phyloP scores from a whole-genome alignment of 371 early-diverging fungal genomes.

The Apophysomyces variabilis region DNA sequence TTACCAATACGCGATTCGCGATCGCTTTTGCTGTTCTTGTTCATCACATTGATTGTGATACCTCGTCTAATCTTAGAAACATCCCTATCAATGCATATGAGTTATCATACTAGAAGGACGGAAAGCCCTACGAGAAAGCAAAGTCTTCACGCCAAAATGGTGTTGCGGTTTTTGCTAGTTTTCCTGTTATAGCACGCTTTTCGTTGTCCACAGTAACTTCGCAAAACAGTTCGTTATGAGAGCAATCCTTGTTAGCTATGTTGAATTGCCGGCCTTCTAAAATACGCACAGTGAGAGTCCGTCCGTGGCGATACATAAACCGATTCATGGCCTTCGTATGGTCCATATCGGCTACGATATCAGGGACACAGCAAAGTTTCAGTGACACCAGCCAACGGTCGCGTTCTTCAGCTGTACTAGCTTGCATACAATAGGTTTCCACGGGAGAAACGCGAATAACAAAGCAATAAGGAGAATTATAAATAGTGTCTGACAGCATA shows the following conservation, averaged over 20 bases:
- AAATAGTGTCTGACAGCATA: constrained; percentile 54
- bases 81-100: constrained; percentile 33
- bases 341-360: constrained; percentile 19
- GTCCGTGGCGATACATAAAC: constrained; percentile 45
- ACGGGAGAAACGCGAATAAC: constrained; percentile 46
- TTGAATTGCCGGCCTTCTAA: constrained; percentile 53
- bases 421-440: constrained; percentile 56
- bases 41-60: constrained; percentile 52
- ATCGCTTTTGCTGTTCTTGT: constrained; percentile 41
- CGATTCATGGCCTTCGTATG: not conserved
- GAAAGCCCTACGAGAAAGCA: constrained; percentile 41
- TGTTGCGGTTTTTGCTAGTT: constrained; percentile 33
- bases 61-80: constrained; percentile 46
- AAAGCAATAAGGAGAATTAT: constrained; percentile 56
- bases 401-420: constrained; percentile 49
- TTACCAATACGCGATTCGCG: constrained; percentile 34
- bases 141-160: constrained; percentile 57
- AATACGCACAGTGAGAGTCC: constrained; percentile 56
- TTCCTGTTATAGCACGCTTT: constrained; percentile 51
- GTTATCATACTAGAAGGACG: not conserved
- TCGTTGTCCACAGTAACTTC: constrained; percentile 61
- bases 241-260: constrained; percentile 26
- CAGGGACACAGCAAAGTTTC: constrained; percentile 44
- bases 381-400: constrained; percentile 60
- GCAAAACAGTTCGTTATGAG: constrained; percentile 40